A percentile compares a stretch with the other conserved stretches of the same genome.
These are phyloP conservation scores for Thinopyrum elongatum DNA, from an alignment of 176 grass and related monocot genomes.

Conservation along the genomic window DNA sequence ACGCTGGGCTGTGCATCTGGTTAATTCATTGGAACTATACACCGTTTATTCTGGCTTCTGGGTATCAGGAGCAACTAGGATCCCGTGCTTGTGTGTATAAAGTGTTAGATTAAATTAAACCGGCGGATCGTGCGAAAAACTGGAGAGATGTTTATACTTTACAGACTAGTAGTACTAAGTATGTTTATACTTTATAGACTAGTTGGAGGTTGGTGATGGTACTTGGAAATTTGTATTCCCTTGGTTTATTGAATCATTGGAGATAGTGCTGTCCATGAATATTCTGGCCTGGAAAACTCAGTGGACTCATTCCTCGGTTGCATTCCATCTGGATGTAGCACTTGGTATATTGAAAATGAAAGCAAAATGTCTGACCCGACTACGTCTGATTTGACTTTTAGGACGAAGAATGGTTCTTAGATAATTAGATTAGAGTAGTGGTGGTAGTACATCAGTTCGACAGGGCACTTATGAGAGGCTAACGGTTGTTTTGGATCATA, in stretches of 20 bases:
- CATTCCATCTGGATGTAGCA: not conserved
- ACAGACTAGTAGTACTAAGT: not conserved
- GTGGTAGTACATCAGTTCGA: not conserved
- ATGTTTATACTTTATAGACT: not conserved
- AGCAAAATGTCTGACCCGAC: not conserved
- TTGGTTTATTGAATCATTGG: slow-evolving; percentile 21
- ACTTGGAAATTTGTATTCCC: not conserved
- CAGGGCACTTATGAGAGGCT: not conserved
- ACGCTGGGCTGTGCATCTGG: not conserved
- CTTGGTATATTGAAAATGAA: too few species aligned
- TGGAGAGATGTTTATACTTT: not conserved
- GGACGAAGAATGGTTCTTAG: not conserved
- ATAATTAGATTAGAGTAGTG: not conserved
- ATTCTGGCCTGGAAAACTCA: not conserved
- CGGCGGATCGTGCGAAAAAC: not conserved
- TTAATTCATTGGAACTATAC: not conserved
- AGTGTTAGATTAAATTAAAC: slow-evolving; percentile 22
- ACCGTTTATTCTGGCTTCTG: not conserved
- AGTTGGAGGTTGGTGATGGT: slow-evolving; percentile 10
- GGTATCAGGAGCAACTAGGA: not conserved
- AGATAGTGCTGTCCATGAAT: not conserved
- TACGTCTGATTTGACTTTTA: not conserved
- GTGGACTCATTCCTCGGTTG: not conserved
- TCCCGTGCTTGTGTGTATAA: slow-evolving; percentile 24
- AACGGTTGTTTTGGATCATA: not conserved